Evolutionary conservation across 768 basidiomycete genomes (phyloP).

Genomic region (Kwoniella newhampshirensis): DNA sequence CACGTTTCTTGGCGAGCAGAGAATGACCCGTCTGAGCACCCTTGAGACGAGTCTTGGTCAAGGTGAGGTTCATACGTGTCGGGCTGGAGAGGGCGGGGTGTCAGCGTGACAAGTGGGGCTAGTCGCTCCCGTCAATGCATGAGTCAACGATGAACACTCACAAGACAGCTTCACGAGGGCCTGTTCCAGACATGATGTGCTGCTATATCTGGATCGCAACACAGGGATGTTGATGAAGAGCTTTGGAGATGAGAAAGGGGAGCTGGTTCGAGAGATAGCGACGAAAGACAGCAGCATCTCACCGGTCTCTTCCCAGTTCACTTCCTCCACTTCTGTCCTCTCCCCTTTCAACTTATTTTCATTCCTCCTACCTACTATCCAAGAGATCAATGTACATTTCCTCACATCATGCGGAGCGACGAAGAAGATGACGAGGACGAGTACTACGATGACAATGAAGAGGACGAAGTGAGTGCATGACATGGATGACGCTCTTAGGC

Average conservation of each 20-base stretch:
- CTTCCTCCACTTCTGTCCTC: slow-evolving; percentile 12
- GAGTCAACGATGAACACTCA: slow-evolving; percentile 25
- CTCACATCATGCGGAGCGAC: slow-evolving; percentile 27
- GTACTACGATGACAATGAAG: slow-evolving; percentile 60
- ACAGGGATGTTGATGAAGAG: neutral
- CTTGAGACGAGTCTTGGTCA: slow-evolving; percentile 72
- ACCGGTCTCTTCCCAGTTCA: neutral
- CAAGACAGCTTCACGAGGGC: slow-evolving; percentile 83
- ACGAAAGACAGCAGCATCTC: neutral
- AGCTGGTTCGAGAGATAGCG: neutral
- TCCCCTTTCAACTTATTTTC: neutral
- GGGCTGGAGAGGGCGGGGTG: slow-evolving; percentile 66
- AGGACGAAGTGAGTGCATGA: slow-evolving; percentile 68
- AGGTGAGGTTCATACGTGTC: slow-evolving; percentile 94
- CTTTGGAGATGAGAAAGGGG: neutral
- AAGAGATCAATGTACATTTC: slow-evolving; percentile 5
- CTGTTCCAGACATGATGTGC: slow-evolving; percentile 79
- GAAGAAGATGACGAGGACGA: slow-evolving; percentile 66
- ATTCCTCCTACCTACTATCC: neutral
- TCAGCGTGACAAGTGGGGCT: too few species aligned
- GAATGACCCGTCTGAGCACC: slow-evolving; percentile 94
- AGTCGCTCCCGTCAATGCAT: too few species aligned
- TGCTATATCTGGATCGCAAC: slow-evolving; percentile 4
- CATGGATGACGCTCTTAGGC: too few species aligned
- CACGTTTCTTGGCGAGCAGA: slow-evolving; percentile 92